Evolutionary conservation across 1,139 yeast genomes (phyloP).

Genomic region (Hyphopichia pseudoburtonii): DNA sequence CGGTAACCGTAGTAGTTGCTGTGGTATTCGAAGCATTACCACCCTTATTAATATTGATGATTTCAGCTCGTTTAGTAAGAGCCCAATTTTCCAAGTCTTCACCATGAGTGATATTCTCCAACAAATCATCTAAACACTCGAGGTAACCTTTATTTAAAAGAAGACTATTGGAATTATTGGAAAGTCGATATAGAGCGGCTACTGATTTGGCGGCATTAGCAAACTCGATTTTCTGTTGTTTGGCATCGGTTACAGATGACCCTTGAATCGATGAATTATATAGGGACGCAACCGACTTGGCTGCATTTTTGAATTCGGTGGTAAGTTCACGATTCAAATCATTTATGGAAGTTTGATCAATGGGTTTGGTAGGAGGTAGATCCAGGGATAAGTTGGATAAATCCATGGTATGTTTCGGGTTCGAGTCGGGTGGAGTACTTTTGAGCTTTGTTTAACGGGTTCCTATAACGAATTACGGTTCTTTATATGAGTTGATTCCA

Average conservation of each 20-base stretch:
- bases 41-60: constrained; percentile 24
- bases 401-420: constrained; percentile 43
- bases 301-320: constrained; percentile 45
- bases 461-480: too few relatives aligned
- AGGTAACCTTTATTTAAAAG: constrained; percentile 55
- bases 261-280: constrained; percentile 29
- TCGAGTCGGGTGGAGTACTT: neutral
- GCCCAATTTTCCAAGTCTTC: constrained; percentile 58
- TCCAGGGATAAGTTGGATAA: constrained; percentile 52
- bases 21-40: constrained; percentile 1
- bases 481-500: too few relatives aligned
- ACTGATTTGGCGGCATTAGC: constrained; percentile 66
- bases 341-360: constrained; percentile 41
- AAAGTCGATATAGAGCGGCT: constrained; percentile 57
- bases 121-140: constrained; percentile 55
- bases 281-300: constrained; percentile 44
- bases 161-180: constrained; percentile 44
- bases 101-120: constrained; percentile 44
- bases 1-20: neutral
- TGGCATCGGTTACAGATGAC: constrained; percentile 6
- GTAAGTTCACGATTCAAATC: constrained; percentile 45
- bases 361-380: constrained; percentile 50
- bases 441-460: too few relatives aligned
- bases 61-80: constrained; percentile 47
- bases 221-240: constrained; percentile 45